These are phyloP conservation scores for Aspergillus egyptiacus DNA, from an alignment of 495 filamentous ascomycete species.

Conservation along the genomic window DNA sequence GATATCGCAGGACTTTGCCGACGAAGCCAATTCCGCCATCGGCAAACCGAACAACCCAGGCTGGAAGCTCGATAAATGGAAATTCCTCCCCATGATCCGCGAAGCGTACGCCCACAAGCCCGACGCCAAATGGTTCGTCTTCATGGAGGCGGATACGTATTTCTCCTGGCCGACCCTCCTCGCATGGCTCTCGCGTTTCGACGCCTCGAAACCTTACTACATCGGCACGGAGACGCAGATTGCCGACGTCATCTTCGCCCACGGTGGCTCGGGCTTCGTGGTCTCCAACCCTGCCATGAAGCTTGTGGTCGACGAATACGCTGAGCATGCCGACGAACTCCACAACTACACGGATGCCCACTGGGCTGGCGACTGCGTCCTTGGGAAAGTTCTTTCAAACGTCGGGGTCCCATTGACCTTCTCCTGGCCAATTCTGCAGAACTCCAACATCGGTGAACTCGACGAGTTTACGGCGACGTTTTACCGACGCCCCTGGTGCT, in stretches of 20 bases:
- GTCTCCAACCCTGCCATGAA: slow-evolving; percentile 52
- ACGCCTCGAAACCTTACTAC: slow-evolving; percentile 48
- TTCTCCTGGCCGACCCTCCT: slow-evolving; percentile 57
- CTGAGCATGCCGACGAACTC: slow-evolving; percentile 40
- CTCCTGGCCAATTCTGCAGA: slow-evolving; percentile 49
- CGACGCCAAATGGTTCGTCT: slow-evolving; percentile 59
- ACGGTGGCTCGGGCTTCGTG: slow-evolving; percentile 64
- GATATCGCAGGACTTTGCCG: slow-evolving; percentile 33
- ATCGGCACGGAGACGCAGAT: slow-evolving; percentile 55
- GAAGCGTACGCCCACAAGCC: slow-evolving; percentile 39
- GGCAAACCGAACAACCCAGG: slow-evolving; percentile 45
- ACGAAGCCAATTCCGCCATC: slow-evolving; percentile 42
- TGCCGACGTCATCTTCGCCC: slow-evolving; percentile 52
- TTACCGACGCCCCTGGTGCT: slow-evolving; percentile 49
- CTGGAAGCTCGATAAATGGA: slow-evolving; percentile 58
- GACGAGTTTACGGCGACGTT: slow-evolving; percentile 37
- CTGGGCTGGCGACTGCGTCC: slow-evolving; percentile 66
- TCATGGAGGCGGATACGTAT: slow-evolving; percentile 66
- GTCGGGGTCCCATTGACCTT: slow-evolving; percentile 44
- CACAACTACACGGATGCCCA: slow-evolving; percentile 49
- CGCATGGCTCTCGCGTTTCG: slow-evolving; percentile 48
- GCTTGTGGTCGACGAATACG: slow-evolving; percentile 38
- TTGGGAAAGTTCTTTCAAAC: slow-evolving; percentile 53
- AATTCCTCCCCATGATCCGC: slow-evolving; percentile 52
- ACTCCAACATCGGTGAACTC: slow-evolving; percentile 39